phyloP scores from a whole-genome alignment of 805 yeast species.

The Zygosaccharomyces bisporus region DNA sequence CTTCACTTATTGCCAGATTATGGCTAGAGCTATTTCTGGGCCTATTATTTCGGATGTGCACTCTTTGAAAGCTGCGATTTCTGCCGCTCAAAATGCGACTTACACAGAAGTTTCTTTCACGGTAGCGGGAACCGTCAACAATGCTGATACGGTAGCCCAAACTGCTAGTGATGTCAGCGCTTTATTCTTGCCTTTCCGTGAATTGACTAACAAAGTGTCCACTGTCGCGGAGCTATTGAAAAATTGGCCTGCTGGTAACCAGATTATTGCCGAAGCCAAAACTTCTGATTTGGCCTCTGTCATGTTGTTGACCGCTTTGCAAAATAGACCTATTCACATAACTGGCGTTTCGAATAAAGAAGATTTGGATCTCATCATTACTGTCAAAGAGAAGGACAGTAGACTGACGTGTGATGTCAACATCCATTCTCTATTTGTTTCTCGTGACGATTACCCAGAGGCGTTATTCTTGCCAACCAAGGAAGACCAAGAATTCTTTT shows the following conservation, averaged over 20 bases:
- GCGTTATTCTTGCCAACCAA: slow-evolving; percentile 72
- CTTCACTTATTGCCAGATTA: slow-evolving; percentile 77
- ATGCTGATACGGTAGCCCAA: slow-evolving; percentile 57
- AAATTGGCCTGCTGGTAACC: slow-evolving; percentile 79
- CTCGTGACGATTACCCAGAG: slow-evolving; percentile 67
- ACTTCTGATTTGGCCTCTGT: slow-evolving; percentile 92
- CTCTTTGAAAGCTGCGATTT: slow-evolving; percentile 59
- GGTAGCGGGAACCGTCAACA: slow-evolving; percentile 75
- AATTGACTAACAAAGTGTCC: slow-evolving; percentile 67
- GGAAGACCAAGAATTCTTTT: slow-evolving; percentile 76
- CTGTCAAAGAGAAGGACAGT: slow-evolving; percentile 80
- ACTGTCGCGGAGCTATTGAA: slow-evolving; percentile 74
- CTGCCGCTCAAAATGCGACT: slow-evolving; percentile 51
- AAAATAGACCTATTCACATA: slow-evolving; percentile 79
- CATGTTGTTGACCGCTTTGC: slow-evolving; percentile 81
- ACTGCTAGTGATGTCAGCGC: slow-evolving; percentile 69
- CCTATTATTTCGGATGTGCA: slow-evolving; percentile 60
- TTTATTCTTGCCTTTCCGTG: slow-evolving; percentile 75
- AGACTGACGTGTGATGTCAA: slow-evolving; percentile 88
- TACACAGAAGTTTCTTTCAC: slow-evolving; percentile 80
- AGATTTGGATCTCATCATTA: slow-evolving; percentile 76
- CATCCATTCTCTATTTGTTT: slow-evolving; percentile 70
- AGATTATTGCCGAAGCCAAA: slow-evolving; percentile 87
- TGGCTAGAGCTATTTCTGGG: slow-evolving; percentile 66
- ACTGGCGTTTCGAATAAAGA: slow-evolving; percentile 78